Base-by-base conservation (phyloP, 192 early-diverging fungal genomes). In the Coemansia sp. region DNA sequence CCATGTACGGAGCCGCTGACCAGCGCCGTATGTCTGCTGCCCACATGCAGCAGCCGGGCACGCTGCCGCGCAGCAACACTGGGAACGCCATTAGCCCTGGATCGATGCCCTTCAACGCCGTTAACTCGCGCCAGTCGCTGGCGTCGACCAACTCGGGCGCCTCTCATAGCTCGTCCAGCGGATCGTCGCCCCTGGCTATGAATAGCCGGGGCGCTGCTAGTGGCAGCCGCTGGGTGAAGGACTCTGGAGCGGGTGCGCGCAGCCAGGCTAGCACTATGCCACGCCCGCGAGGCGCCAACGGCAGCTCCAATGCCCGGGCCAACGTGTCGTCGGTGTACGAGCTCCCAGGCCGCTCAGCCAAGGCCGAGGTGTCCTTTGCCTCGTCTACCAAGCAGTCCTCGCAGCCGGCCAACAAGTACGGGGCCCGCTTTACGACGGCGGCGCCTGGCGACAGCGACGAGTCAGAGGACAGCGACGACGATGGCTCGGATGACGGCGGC, bases 191-290 rank as follows among this genome's bases (percentile, higher is more conserved):
- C 13, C 57, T 83, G 53, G 59, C 80, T 12, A 66, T 75, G 37
- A 72, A 83, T 61, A 60, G 52, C 42, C 80, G 75, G 28, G 38
- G 64, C 36, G 65, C 71, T 31, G 80, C 52, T n/a, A 55, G 12
- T 16, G 52, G 52, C 25, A 75, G 58, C 58, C 80, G 76, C 59
- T 83, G 80, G 80, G 68, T 68, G 52, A 83, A 83, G 80, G 76
- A 83, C 57, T 57, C 80, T 55, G 52, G 25, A 20, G 72, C 80
- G 18, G 75, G 64, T 47, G 55, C 74, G 56, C 71, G 76, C 47
- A 65, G 55, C n/a, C 75, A 77, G 64, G 58, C 75, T 2, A 77
- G 68, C 59, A 77, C 80, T 2, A 74, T 83, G 80, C 75, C 80
- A n/a, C 80, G 80, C 38, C 66, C 66, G 38, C 75, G 69, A 26